Evolutionary conservation across 352 stramenopile species (phyloP), one percentile per base, ranked within the genome.

Genomic region (Globisporangium barbulae): DNA sequence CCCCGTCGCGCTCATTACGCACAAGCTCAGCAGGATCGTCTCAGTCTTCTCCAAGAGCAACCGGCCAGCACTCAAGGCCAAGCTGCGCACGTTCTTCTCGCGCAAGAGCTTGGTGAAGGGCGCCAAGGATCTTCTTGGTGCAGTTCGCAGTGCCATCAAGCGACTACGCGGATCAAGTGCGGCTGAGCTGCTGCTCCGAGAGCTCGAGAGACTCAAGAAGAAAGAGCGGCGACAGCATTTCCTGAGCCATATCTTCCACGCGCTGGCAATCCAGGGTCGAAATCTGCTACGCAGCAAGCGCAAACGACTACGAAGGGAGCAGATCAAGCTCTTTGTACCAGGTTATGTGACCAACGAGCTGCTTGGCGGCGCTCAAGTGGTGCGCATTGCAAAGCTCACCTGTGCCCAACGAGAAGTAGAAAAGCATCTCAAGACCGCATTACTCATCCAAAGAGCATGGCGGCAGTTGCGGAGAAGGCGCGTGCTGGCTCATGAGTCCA

Each of bases 361-460:
- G 53, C 56, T 53, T 28, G 28, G 41, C 1, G 52, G 12, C 22
- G 22, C 13, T 7, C 41, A 67, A 19, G 42, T 61, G 33, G 7
- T 25, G 3, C 41, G 61, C 19, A 13, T 56, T 35, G 41, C 52
- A 10, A 25, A 55, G 21, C 52, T 56, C 30, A 50, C 47, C 9
- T 56, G 41, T 13, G 53, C 21, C n/a, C 37, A 28, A 19, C 15
- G 41, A 35, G 52, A 67, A 8, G 52, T 41, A 25, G 52, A 19
- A 0, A 54, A 56, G 3, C 39, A 62, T 19, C 19, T 1, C 12
- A 59, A 25, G 6, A 33, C 39, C 35, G 70, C 60, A 12, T 21
- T 47, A 1, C 47, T 65, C 31, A 76, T 80, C 3, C 72, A 83
- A 47, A 59, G 64, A 35, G 39, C 65, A 2, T 79, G 70, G 75